Conservation (phyloP, 2,329 filamentous ascomycete species). For the Amauroascus verrucosus region DNA sequence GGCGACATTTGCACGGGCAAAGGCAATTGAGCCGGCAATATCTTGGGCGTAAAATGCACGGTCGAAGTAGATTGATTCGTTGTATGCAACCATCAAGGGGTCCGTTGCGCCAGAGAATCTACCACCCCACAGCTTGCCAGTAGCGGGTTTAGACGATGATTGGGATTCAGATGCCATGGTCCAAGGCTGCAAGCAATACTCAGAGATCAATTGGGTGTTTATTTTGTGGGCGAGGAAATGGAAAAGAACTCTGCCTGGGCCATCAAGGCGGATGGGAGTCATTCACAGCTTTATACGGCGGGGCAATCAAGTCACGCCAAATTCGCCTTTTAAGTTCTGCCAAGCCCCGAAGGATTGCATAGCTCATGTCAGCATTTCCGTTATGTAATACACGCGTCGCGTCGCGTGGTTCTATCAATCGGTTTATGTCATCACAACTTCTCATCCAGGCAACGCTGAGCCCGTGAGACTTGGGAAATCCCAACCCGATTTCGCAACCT, state of each 20-base stretch:
- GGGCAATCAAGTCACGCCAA: neutral
- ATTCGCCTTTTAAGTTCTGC: neutral
- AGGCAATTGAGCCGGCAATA: slow-evolving; percentile 65
- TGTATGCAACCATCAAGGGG: slow-evolving; percentile 71
- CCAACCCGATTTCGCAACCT: neutral
- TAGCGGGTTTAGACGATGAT: slow-evolving; percentile 12
- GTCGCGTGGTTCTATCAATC: neutral
- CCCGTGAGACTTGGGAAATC: neutral
- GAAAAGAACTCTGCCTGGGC: neutral
- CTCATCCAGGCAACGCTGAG: neutral
- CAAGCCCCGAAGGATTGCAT: neutral
- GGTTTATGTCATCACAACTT: neutral
- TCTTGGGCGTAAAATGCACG: slow-evolving; percentile 63
- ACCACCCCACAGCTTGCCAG: slow-evolving; percentile 20
- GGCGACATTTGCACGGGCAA: slow-evolving; percentile 63
- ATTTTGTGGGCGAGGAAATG: neutral
- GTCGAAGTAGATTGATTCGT: slow-evolving; percentile 66
- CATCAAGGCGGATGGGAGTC: neutral
- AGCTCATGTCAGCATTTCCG: neutral
- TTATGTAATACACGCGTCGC: slow-evolving; percentile 6
- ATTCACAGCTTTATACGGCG: neutral
- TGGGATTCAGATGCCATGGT: slow-evolving; percentile 3
- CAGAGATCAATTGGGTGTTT: neutral
- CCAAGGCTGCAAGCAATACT: neutral
- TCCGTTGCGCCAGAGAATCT: slow-evolving; percentile 60